Evolutionary conservation across 2,329 filamentous ascomycete genomes (phyloP), one percentile per base, ranked within the genome.

Genomic region (Achaetomium macrosporum): DNA sequence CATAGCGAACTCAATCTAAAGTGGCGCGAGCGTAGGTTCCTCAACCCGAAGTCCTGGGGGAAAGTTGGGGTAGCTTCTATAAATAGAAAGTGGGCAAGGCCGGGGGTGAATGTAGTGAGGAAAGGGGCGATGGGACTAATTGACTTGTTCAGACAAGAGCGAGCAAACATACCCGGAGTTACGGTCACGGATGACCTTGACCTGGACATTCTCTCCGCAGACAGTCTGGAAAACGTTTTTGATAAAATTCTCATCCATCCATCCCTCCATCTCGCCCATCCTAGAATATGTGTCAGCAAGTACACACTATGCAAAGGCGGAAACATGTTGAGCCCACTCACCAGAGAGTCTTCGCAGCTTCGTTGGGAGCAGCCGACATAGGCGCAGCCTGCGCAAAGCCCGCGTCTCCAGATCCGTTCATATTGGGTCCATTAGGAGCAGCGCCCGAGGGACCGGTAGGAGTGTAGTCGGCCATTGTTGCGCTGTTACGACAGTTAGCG

Each of bases 171-270:
- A 96, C 90, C 92, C 93, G 68, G 92, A 96, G 72, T 96, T 96
- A 74, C 96, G 96, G 76, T 99, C 93, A 61, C 93, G 89, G 66
- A 99, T 99, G 81, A 99, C 96, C 82, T 99, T 99, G 64, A 99
- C 93, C 65, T 96, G 96, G 65, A 99, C 93, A 59, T 84, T 84
- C 73, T 97, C 93, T 62, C 88, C 90, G 75, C 96, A 88, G 64
- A 91, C 84, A 66, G 90, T 95, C 59, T 76, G 68, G 81, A 90
- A 97, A 42, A 97, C 84, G 63, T 88, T 93, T 73, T 95, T 91
- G 67, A 99, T 88, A 71, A 97, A 99, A 73, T 92, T 95, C 76
- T 99, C 93, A 65, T 99, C 93, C 75, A 99, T 97, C 93, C 93
- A 99, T 29, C 90, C 89, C 73, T 97, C 92, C 59, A 99, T 86